phyloP scores from a whole-genome alignment of 768 basidiomycete genomes.

The Phlebiopsis flavidoalba region DNA sequence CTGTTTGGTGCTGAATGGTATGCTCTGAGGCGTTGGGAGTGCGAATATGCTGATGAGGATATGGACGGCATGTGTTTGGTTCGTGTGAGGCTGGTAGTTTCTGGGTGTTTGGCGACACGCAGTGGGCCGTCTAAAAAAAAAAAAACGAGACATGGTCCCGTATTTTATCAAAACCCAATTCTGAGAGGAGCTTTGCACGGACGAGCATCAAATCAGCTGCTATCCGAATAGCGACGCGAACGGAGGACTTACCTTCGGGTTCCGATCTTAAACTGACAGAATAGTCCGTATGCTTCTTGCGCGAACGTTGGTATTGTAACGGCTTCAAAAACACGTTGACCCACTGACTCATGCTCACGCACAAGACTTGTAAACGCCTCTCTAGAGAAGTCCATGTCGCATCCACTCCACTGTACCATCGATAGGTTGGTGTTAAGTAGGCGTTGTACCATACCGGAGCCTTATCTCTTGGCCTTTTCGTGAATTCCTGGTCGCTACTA shows the following conservation, averaged over 20 bases:
- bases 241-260: conserved; percentile 20
- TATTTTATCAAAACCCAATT: conserved; percentile 23
- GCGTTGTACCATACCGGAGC: conserved; percentile 21
- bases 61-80: conserved; percentile 26
- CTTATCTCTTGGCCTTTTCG: conserved; percentile 9
- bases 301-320: conserved; percentile 15
- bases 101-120: conserved; percentile 24
- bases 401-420: conserved; percentile 14
- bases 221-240: not conserved
- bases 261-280: conserved; percentile 29
- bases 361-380: conserved; percentile 26
- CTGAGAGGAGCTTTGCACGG: conserved; percentile 14
- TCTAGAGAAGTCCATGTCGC: conserved; percentile 22
- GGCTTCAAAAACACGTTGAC: conserved; percentile 16
- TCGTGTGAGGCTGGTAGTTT: conserved; percentile 31
- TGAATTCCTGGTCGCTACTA: too few species aligned
- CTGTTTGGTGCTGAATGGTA: conserved; percentile 38
- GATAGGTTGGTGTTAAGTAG: conserved; percentile 16
- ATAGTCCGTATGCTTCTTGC: conserved; percentile 28
- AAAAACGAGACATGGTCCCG: conserved; percentile 25
- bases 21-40: conserved; percentile 40
- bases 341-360: conserved; percentile 23
- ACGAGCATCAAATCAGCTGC: not conserved
- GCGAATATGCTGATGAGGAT: conserved; percentile 23
- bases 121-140: conserved; percentile 25